Conservation (phyloP, 306 rosid genomes). For the Prunus kanzakura region DNA sequence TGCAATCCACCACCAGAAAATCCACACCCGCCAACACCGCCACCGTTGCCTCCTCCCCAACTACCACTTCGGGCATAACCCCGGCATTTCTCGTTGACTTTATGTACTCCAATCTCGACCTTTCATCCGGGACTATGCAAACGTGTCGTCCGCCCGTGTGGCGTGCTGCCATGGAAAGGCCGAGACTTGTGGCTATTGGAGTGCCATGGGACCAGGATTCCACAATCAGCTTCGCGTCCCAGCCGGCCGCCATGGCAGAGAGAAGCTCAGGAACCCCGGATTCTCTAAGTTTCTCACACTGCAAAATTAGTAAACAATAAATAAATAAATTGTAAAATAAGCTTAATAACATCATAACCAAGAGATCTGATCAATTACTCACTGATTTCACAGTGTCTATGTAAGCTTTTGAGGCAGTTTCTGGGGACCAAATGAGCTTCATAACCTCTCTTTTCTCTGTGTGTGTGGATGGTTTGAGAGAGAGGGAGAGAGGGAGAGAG, state of each 20-base stretch:
- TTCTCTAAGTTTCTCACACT: constrained; percentile 57
- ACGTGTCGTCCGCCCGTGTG: constrained; percentile 77
- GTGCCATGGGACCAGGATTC: constrained; percentile 54
- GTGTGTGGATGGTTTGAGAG: not conserved
- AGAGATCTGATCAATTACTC: constrained; percentile 18
- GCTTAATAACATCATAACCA: not conserved
- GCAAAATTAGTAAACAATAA: not conserved
- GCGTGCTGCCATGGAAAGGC: constrained; percentile 70
- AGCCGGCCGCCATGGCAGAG: constrained; percentile 87
- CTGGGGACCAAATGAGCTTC: constrained; percentile 98
- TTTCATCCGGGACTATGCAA: constrained; percentile 71
- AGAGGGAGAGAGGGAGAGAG: not conserved
- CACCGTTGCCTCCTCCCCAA: constrained; percentile 34
- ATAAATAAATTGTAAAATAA: not conserved
- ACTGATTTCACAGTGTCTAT: constrained; percentile 77
- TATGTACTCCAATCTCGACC: constrained; percentile 40
- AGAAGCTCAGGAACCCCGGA: constrained; percentile 78
- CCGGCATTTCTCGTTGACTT: constrained; percentile 40
- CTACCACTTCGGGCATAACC: constrained; percentile 45
- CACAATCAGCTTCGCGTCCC: constrained; percentile 70
- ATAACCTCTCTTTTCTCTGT: constrained; percentile 22
- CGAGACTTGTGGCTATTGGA: constrained; percentile 60
- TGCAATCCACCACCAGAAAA: constrained; percentile 75
- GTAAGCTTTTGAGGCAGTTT: constrained; percentile 70
- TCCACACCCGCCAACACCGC: constrained; percentile 44